Evolutionary conservation across 805 yeast genomes (phyloP).

Genomic region (Candida saitoana): DNA sequence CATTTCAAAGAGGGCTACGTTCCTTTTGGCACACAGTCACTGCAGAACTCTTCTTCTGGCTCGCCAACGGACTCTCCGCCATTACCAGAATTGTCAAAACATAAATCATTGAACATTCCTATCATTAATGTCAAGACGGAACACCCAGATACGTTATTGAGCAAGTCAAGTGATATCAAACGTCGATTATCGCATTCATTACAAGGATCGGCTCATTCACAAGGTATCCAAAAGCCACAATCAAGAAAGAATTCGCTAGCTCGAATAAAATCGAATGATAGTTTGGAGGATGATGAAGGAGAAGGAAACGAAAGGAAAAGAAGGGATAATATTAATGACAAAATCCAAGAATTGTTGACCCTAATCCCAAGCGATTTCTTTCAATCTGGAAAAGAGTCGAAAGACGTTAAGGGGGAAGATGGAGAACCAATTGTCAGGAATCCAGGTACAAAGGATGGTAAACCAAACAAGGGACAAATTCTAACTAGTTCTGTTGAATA

Average conservation of each 20-base stretch:
- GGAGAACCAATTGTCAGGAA: conserved; percentile 26
- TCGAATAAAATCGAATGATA: conserved; percentile 17
- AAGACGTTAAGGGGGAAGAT: conserved; percentile 11
- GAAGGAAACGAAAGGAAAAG: conserved; percentile 40
- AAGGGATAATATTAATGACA: conserved; percentile 42
- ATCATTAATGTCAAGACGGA: conserved; percentile 27
- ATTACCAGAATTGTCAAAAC: conserved; percentile 4
- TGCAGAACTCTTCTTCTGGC: conserved; percentile 4
- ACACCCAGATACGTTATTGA: conserved; percentile 21
- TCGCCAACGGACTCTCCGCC: conserved; percentile 5
- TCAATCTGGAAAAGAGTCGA: conserved; percentile 24
- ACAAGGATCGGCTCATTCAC: conserved; percentile 15
- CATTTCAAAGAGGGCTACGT: conserved; percentile 7
- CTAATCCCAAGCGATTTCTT: conserved; percentile 36
- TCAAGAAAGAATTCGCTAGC: conserved; percentile 32
- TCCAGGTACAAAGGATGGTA: conserved; percentile 74
- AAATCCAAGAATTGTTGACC: conserved; percentile 39
- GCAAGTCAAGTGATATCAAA: conserved; percentile 34
- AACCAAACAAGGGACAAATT: conserved; percentile 82
- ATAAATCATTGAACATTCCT: conserved; percentile 18
- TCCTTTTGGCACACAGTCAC: background rate
- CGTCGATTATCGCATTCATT: conserved; percentile 40
- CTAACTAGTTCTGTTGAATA: conserved; percentile 72
- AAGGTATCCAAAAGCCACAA: conserved; percentile 37
- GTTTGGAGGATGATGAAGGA: conserved; percentile 24